phyloP scores from a whole-genome alignment of 495 filamentous ascomycete genomes.

The Hypoxylon cercidicola region DNA sequence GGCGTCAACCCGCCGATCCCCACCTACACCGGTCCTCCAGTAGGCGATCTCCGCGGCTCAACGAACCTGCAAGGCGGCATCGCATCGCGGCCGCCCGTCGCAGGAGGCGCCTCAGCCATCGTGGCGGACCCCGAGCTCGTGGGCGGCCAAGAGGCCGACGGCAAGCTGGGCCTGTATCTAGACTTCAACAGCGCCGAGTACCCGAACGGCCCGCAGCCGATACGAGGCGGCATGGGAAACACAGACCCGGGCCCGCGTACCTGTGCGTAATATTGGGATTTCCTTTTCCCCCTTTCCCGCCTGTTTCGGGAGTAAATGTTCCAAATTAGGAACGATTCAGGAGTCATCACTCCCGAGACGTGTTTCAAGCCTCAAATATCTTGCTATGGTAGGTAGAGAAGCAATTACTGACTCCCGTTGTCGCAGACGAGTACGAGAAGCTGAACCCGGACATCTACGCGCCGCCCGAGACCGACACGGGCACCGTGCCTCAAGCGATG shows the following conservation, averaged over 20 bases:
- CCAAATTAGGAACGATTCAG: too few species aligned
- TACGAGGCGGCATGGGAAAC: conserved; percentile 66
- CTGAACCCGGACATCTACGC: conserved; percentile 73
- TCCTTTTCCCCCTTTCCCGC: too few species aligned
- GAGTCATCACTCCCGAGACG: too few species aligned
- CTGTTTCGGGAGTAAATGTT: too few species aligned
- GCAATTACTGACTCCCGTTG: too few species aligned
- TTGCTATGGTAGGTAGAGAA: too few species aligned
- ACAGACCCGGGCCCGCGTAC: conserved; percentile 75
- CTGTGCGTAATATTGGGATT: too few species aligned
- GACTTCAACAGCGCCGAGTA: conserved; percentile 65
- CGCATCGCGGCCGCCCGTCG: conserved; percentile 46
- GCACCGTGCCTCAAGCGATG: conserved; percentile 70
- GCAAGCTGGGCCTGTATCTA: conserved; percentile 68
- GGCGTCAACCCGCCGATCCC: conserved; percentile 51
- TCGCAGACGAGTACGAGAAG: conserved; percentile 68
- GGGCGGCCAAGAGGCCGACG: conserved; percentile 65
- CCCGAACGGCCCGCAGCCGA: conserved; percentile 70
- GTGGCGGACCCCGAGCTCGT: conserved; percentile 50
- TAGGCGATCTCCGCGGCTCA: conserved; percentile 49
- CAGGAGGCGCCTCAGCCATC: conserved; percentile 47
- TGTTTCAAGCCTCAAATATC: too few species aligned
- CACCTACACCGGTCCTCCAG: conserved; percentile 42
- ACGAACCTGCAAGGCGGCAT: conserved; percentile 51
- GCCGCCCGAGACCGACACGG: conserved; percentile 72